Evolutionary conservation across 2,329 filamentous ascomycete genomes (phyloP), one percentile per base, ranked within the genome.

Genomic region (Paraconiothyrium brasiliense): DNA sequence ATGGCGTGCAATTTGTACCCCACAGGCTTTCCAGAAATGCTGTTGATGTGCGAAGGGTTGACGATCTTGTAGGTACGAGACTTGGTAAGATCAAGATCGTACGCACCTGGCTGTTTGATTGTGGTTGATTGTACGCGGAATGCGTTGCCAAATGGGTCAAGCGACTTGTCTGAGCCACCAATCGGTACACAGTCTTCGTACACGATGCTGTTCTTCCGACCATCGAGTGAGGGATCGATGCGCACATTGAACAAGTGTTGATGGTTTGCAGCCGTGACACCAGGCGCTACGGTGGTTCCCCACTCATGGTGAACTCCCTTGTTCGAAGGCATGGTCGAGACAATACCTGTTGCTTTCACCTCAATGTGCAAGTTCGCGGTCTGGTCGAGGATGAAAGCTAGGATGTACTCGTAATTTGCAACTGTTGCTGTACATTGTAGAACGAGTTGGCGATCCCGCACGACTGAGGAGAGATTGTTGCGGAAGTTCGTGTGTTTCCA

Each of bases 401-500:
- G 83, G 67, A 92, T 90, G 72, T 91, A 92, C 71, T 91, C 89
- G 76, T 91, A 91, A 78, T 91, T 91, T 9, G 87, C 84, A 6
- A 91, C 87, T 0, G 89, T 91, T 77, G 90, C 90, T 73, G 91
- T 91, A 69, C 85, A 87, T 72, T 91, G 89, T 5, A 92, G 74
- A 0, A 91, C 88, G 4, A 91, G 79, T 72, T 91, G 87, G 32
- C 89, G 83, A 65, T 86, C 87, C 20, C 89, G 84, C 14, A 86
- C 84, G 4, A 90, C 83, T 0, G 86, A 88, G 1, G 89, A 88
- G 9, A 87, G 82, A 0, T 85, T 86, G 4, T 88, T 90, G 13
- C 89, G 82, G 78, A 90, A 90, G 75, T 91, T 91, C 51, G 88
- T 90, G 77, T 92, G 89, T 72, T 91, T 92, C 83, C 89, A 90